Base-by-base conservation (phyloP, 305 asterid species). In the Andrographis paniculata region DNA sequence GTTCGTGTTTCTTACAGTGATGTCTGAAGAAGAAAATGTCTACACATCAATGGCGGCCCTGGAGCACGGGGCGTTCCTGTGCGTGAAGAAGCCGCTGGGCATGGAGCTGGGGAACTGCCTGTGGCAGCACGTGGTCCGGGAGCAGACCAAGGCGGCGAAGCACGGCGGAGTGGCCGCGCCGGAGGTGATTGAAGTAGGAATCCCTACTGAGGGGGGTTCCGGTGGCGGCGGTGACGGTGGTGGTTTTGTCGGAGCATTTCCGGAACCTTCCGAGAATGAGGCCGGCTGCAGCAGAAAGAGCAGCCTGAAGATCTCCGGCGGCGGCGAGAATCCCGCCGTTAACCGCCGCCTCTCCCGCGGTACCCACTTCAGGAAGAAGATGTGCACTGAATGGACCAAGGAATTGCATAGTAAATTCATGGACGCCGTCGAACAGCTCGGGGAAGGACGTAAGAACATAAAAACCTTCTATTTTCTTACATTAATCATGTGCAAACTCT, bases 371-470 rank as follows among this genome's bases (percentile, higher is more conserved):
- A 53, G 43, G 66, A 59, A 36, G 12, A 49, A 49, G 53, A 10
- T 28, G 6, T 52, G 59, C 56, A 30, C 42, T 1, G 38, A 56
- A 20, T 65, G 71, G 66, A 53, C 62, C 1, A 9, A 43, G 28
- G 59, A 65, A 13, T 65, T 59, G 14, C 71, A 65, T 49, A 56
- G 31, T 9, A 65, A 41, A 30, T 59, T 65, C 31, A 22, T 65
- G 54, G 44, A 42, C 9, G 71, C 50, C 9, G 28, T 59, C 20
- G 17, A 20, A 7, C 37, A 53, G 23, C 62, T 65, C 19, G 66
- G 71, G 7, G 58, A 53, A 53, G 71, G 71, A 41, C 35, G 71
- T 65, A 53, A 10, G 47, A n/a, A n/a, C n/a, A n/a, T n/a, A n/a
- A n/a, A n/a, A n/a, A n/a, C n/a, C n/a, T n/a, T n/a, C n/a, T n/a